Evolutionary conservation across 495 filamentous ascomycete genomes (phyloP), one percentile per base, ranked within the genome.

Genomic region (Penicillium silybi): DNA sequence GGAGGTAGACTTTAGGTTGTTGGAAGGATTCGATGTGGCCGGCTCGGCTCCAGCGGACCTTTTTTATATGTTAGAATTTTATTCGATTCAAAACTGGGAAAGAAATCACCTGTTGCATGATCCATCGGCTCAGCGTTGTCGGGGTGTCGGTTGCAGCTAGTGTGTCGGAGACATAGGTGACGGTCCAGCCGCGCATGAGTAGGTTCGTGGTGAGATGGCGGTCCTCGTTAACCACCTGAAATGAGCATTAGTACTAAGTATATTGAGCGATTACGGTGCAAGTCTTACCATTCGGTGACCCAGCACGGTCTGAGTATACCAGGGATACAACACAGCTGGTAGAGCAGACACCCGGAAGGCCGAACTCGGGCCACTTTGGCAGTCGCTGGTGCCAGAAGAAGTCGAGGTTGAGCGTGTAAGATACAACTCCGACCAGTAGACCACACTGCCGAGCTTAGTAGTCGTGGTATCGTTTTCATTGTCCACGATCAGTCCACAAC

Each of bases 171-270:
- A 61, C 64, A 45, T 63, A 69, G 13, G 61, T 67, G 2, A 69
- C 59, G 16, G 62, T 69, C 66, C 66, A 69, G 9, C 64, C 64
- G 46, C 60, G 62, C 34, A 69, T 48, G 32, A 69, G 58, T 3
- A 69, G 59, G 35, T 65, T 65, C 4, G 66, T 69, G 7, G 66
- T 69, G 16, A 69, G 54, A 38, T 69, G 66, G 13, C 66, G 64
- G 43, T 69, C 66, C 48, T 69, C 66, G 35, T 69, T 69, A 27
- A 69, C 62, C 34, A 69, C n/a, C n/a, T n/a, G n/a, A n/a, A n/a
- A n/a, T n/a, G n/a, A n/a, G n/a, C n/a, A n/a, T n/a, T n/a, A n/a
- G n/a, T n/a, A n/a, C n/a, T n/a, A n/a, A n/a, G n/a, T n/a, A n/a
- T n/a, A n/a, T n/a, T n/a, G n/a, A n/a, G n/a, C n/a, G n/a, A n/a